Evolutionary conservation across 805 yeast genomes (phyloP).

Genomic region (Ogataea methylovora): DNA sequence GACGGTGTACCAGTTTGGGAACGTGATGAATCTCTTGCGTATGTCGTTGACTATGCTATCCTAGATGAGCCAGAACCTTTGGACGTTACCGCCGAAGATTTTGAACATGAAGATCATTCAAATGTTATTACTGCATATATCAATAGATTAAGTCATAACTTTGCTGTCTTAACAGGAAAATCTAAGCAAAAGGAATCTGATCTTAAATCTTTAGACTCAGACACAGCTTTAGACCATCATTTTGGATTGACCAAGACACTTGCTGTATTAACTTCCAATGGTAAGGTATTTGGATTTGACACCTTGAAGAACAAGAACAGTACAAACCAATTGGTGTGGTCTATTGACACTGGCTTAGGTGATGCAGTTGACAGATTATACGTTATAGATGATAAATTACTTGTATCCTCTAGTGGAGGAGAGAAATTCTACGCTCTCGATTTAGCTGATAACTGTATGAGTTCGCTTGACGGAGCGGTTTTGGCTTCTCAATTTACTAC

Average conservation of each 20-base stretch:
- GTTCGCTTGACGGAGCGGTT: neutral
- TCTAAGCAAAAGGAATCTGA: slow-evolving; percentile 7
- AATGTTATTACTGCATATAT: slow-evolving; percentile 23
- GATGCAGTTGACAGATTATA: slow-evolving; percentile 2
- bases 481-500: slow-evolving; percentile 3
- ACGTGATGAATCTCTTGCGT: slow-evolving; percentile 35
- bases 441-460: neutral
- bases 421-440: neutral
- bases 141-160: slow-evolving; percentile 24
- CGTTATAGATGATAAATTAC: slow-evolving; percentile 1
- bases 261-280: slow-evolving; percentile 31
- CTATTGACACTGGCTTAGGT: slow-evolving; percentile 7
- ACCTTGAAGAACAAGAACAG: slow-evolving; percentile 21
- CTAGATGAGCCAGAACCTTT: slow-evolving; percentile 17
- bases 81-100: slow-evolving; percentile 19
- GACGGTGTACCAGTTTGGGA: slow-evolving; percentile 29
- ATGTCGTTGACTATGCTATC: slow-evolving; percentile 27
- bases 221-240: slow-evolving; percentile 13
- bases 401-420: neutral
- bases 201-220: slow-evolving; percentile 8
- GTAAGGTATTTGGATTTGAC: slow-evolving; percentile 36
- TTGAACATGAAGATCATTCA: slow-evolving; percentile 22
- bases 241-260: slow-evolving; percentile 42
- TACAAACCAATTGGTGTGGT: slow-evolving; percentile 28
- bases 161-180: slow-evolving; percentile 6